phyloP scores from a whole-genome alignment of 495 filamentous ascomycete genomes.

The Lasiosphaeris hirsuta region DNA sequence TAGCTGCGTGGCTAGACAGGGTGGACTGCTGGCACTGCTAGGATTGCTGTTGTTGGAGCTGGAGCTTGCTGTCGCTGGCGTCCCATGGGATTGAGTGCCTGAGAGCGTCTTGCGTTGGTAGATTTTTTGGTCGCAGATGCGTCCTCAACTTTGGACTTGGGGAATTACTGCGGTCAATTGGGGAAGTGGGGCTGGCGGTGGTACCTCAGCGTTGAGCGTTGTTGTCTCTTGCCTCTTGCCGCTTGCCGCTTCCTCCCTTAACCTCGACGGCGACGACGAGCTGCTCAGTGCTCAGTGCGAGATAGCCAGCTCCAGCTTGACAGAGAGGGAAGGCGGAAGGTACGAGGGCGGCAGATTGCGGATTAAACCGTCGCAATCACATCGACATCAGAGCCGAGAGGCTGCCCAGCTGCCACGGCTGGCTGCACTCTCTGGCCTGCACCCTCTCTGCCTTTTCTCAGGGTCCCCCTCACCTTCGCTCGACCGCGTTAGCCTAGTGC shows the following conservation, averaged over 20 bases:
- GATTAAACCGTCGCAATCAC: too few relatives aligned
- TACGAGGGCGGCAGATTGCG: constrained; percentile 2
- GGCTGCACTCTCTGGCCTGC: background rate
- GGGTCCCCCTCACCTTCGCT: background rate
- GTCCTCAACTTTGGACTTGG: constrained; percentile 12
- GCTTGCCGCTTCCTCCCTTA: background rate
- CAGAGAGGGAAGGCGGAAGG: background rate
- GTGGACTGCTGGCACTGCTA: too few relatives aligned
- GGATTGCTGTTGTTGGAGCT: constrained; percentile 1
- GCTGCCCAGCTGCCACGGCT: background rate
- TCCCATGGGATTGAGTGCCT: background rate
- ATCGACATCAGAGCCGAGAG: background rate
- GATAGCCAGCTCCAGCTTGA: background rate
- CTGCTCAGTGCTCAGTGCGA: background rate
- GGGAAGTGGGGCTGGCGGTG: constrained; percentile 14
- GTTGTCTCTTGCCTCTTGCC: background rate
- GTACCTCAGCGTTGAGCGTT: background rate
- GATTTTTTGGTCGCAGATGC: constrained; percentile 13
- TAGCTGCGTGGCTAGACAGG: too few relatives aligned
- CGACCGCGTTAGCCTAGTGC: background rate
- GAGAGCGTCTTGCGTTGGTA: constrained; percentile 1
- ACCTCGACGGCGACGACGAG: background rate
- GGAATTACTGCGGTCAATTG: constrained; percentile 14
- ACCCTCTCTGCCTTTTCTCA: background rate
- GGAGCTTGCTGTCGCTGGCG: constrained; percentile 1